phyloP scores from a whole-genome alignment of 2,329 filamentous ascomycete genomes.

The Bimuria novae-zelandiae region DNA sequence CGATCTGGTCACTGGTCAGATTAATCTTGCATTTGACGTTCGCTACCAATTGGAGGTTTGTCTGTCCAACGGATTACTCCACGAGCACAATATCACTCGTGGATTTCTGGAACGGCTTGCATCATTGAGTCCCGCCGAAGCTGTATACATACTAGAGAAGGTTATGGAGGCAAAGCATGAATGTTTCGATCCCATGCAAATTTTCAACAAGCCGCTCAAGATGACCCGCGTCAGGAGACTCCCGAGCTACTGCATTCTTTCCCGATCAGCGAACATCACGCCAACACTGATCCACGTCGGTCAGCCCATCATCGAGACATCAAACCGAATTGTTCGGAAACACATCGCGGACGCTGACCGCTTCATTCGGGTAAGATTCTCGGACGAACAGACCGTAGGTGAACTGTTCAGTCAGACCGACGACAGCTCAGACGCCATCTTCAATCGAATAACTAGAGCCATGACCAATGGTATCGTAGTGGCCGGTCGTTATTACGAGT shows the following conservation, averaged over 20 bases:
- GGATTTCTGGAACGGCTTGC: constrained; percentile 70
- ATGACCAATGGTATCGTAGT: constrained; percentile 80
- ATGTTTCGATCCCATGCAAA: constrained; percentile 71
- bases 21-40: constrained; percentile 62
- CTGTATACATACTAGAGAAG: constrained; percentile 73
- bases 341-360: constrained; percentile 72
- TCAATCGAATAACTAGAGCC: constrained; percentile 71
- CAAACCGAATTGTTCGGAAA: constrained; percentile 81
- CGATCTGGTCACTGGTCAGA: constrained; percentile 37
- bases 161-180: constrained; percentile 66
- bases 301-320: constrained; percentile 80
- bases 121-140: constrained; percentile 57
- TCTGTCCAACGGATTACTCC: constrained; percentile 76
- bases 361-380: constrained; percentile 88
- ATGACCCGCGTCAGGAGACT: constrained; percentile 49
- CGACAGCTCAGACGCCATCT: constrained; percentile 61
- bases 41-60: constrained; percentile 94
- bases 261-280: constrained; percentile 79
- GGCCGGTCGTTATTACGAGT: constrained; percentile 81
- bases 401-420: constrained; percentile 37
- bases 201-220: constrained; percentile 62
- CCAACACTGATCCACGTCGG: constrained; percentile 81
- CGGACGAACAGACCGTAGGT: constrained; percentile 71
- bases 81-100: constrained; percentile 71
- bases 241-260: constrained; percentile 73